Conservation (phyloP, 2,329 filamentous ascomycete genomes). For the Pestalotiopsis sp. region DNA sequence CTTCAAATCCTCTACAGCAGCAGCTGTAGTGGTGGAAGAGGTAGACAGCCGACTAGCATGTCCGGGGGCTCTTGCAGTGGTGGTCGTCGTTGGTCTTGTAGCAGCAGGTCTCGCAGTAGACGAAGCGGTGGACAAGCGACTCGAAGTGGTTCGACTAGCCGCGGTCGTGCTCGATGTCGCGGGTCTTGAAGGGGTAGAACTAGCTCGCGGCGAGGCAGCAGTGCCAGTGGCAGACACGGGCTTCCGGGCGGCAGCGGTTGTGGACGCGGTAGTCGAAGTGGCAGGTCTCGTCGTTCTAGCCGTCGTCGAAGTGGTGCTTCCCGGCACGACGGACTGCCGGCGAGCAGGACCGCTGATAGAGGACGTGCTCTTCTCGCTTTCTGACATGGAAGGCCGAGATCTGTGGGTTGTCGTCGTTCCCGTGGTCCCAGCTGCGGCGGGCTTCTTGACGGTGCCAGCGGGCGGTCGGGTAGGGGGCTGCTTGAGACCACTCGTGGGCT, state of each 20-base stretch:
- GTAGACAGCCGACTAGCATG: slow-evolving; percentile 44
- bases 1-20: slow-evolving; percentile 59
- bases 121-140: slow-evolving; percentile 16
- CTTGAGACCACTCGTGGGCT: slow-evolving; percentile 40
- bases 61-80: slow-evolving; percentile 37
- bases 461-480: slow-evolving; percentile 51
- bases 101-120: slow-evolving; percentile 33
- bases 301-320: slow-evolving; percentile 31
- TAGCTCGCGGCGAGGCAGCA: slow-evolving; percentile 32
- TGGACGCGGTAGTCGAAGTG: slow-evolving; percentile 27
- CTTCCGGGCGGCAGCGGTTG: slow-evolving; percentile 32
- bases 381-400: slow-evolving; percentile 49
- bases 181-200: slow-evolving; percentile 34
- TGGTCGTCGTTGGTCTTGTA: slow-evolving; percentile 37
- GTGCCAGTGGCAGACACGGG: slow-evolving; percentile 22
- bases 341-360: slow-evolving; percentile 39
- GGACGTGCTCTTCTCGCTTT: slow-evolving; percentile 49
- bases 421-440: slow-evolving; percentile 29
- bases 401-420: slow-evolving; percentile 40
- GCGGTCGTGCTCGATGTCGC: slow-evolving; percentile 36
- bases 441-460: slow-evolving; percentile 34
- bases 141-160: slow-evolving; percentile 22
- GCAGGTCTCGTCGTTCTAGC: slow-evolving; percentile 36
- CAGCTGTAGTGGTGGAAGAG: slow-evolving; percentile 28
- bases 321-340: slow-evolving; percentile 44